These are phyloP conservation scores for Yarrowia osloensis DNA, from an alignment of 805 yeast genomes.

Conservation along the genomic window DNA sequence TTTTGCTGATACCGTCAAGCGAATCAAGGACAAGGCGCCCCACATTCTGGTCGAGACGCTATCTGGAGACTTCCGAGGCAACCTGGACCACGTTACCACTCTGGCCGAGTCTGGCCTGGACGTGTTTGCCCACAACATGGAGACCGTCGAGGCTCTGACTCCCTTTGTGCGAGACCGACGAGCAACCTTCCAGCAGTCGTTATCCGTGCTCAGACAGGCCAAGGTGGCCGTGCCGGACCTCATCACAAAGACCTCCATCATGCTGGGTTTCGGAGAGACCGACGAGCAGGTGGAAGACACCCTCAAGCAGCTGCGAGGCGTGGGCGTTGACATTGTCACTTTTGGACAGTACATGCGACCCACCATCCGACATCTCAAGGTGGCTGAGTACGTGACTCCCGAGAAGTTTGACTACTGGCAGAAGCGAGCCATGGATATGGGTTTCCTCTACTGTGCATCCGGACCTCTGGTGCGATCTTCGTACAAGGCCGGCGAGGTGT, in stretches of 20 bases:
- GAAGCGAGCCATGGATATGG: slow-evolving; percentile 77
- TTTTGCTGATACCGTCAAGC: slow-evolving; percentile 80
- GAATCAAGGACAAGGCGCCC: slow-evolving; percentile 85
- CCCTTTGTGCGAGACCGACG: slow-evolving; percentile 95
- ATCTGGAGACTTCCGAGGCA: slow-evolving; percentile 95
- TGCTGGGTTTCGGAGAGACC: slow-evolving; percentile 96
- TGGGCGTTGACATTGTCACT: slow-evolving; percentile 89
- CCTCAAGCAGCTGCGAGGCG: slow-evolving; percentile 69
- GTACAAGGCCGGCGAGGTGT: slow-evolving; percentile 97
- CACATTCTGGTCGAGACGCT: slow-evolving; percentile 90
- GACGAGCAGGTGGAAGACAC: slow-evolving; percentile 85
- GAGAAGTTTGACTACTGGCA: slow-evolving; percentile 95
- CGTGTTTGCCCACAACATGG: slow-evolving; percentile 95
- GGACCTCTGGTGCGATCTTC: slow-evolving; percentile 97
- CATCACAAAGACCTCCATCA: slow-evolving; percentile 88
- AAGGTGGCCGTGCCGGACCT: slow-evolving; percentile 72
- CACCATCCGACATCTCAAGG: slow-evolving; percentile 97
- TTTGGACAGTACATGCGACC: slow-evolving; percentile 99
- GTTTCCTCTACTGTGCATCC: slow-evolving; percentile 93
- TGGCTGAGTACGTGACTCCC: slow-evolving; percentile 90
- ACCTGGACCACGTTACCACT: slow-evolving; percentile 72
- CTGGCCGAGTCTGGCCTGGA: slow-evolving; percentile 88
- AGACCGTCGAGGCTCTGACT: slow-evolving; percentile 92
- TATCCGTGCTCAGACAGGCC: slow-evolving; percentile 76
- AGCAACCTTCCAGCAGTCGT: slow-evolving; percentile 89